Base-by-base conservation (phyloP, 805 yeast species). In the Torulaspora gathmanii region DNA sequence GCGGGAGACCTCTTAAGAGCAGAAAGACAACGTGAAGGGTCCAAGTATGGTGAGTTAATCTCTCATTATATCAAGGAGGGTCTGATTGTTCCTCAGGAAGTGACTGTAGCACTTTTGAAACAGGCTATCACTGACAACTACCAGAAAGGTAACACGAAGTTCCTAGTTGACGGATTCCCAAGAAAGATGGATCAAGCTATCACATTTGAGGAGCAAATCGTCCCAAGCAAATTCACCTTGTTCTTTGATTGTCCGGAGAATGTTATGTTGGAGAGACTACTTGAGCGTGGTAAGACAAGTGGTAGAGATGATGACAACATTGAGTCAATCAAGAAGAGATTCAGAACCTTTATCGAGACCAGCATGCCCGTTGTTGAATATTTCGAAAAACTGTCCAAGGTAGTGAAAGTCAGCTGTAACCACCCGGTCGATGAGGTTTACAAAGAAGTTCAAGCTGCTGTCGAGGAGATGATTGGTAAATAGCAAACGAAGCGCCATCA, bases 1-100 rank as follows among this genome's bases (percentile, higher is more conserved):
- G 99, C 99, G n/a, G 99, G 99, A 38, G 99, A 91, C 64, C 76
- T 93, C 55, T 74, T 91, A 55, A 79, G 99, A 58, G 96, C 89
- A 8, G 99, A 91, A 67, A 97, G 93, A 67, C 69, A 71, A 25
- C 82, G 96, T 56, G 73, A 76, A 35, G 95, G 87, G 8, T 86
- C 96, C 29, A 70, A 85, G 65, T 87, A 74, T 61, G 98, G 98
- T 47, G 84, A 83, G 45, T 70, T 93, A 57, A 91, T 91, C 63
- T 89, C 84, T 17, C 76, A 80, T 57, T 83, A 80, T 64, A 91
- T 91, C 60, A 83, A 77, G 52, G 95, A 88, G 50, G 99, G 99
- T 10, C 64, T 74, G 39, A 91, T 93, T 63, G 98, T 93, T 22
- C 99, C 99, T 10, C 97, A 90, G 68, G 82, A 77, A 52, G 83